Percentiles rank a stretch among this genome's conserved stretches.
These are phyloP conservation scores for Dictyophora rubrovolvata DNA, from an alignment of 768 basidiomycete genomes.

Conservation along the genomic window DNA sequence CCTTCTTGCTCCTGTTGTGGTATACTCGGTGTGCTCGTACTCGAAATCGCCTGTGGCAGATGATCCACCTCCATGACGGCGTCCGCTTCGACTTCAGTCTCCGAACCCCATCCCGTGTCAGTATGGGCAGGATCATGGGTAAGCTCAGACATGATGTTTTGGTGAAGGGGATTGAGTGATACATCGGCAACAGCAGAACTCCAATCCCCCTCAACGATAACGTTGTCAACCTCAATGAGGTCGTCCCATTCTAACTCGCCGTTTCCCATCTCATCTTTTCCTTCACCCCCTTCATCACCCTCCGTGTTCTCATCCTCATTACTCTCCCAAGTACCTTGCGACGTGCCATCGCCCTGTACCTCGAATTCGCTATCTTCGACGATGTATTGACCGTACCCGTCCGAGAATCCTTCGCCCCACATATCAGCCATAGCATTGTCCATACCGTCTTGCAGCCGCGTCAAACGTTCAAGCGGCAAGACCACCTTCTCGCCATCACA, in stretches of 20 bases:
- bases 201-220: constrained; percentile 8
- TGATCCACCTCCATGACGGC: constrained; percentile 15
- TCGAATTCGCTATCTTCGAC: constrained; percentile 8
- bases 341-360: constrained; percentile 5
- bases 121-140: neutral
- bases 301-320: neutral
- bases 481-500: constrained; percentile 40
- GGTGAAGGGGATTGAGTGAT: neutral
- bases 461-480: constrained; percentile 60
- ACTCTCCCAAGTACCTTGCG: constrained; percentile 5
- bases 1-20: neutral
- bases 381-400: constrained; percentile 19
- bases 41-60: neutral
- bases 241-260: constrained; percentile 26
- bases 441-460: constrained; percentile 68
- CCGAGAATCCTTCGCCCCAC: constrained; percentile 35
- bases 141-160: neutral
- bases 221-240: constrained; percentile 18
- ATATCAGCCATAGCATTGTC: constrained; percentile 61
- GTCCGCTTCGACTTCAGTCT: constrained; percentile 9
- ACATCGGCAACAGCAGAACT: neutral
- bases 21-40: constrained; percentile 1
- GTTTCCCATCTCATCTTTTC: constrained; percentile 15
- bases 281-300: constrained; percentile 5
- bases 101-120: neutral